Conservation (phyloP, 371 early-diverging fungal genomes). For the Mortierella sp. region DNA sequence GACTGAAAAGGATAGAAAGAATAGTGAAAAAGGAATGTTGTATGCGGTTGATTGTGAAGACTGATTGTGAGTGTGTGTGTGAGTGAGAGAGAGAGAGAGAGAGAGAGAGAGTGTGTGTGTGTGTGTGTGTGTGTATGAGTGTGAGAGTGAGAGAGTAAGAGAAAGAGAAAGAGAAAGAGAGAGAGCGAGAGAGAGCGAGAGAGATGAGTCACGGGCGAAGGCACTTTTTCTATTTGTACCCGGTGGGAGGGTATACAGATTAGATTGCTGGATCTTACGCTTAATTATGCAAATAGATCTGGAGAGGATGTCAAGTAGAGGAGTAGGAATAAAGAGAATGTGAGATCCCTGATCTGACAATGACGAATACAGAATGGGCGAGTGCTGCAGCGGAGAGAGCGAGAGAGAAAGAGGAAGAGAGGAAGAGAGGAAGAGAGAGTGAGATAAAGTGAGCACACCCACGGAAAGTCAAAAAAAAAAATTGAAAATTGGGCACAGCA, state of each 20-base stretch:
- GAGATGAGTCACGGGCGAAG: too few species aligned
- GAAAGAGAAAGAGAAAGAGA: neutral
- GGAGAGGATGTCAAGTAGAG: neutral
- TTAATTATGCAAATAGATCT: neutral
- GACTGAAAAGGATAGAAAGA: too few species aligned
- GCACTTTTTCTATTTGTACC: too few species aligned
- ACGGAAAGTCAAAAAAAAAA: neutral
- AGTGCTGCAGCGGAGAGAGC: neutral
- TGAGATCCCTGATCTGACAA: too few species aligned
- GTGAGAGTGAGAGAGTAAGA: neutral
- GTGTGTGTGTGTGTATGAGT: too few species aligned
- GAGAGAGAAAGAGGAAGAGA: neutral
- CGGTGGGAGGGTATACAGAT: too few species aligned
- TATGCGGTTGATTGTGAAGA: too few species aligned
- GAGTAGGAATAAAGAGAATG: neutral
- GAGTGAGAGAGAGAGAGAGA: neutral
- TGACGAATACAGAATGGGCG: too few species aligned
- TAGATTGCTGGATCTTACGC: neutral
- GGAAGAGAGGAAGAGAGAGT: constrained; percentile 1
- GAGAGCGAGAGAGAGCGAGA: neutral
- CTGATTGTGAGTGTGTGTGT: neutral
- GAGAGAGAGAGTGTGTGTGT: too few species aligned
- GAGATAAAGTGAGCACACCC: neutral
- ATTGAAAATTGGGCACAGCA: constrained; percentile 14
- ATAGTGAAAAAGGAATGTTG: neutral